Conservation (phyloP, 306 rosid genomes). For the Dalbergia cultrata region DNA sequence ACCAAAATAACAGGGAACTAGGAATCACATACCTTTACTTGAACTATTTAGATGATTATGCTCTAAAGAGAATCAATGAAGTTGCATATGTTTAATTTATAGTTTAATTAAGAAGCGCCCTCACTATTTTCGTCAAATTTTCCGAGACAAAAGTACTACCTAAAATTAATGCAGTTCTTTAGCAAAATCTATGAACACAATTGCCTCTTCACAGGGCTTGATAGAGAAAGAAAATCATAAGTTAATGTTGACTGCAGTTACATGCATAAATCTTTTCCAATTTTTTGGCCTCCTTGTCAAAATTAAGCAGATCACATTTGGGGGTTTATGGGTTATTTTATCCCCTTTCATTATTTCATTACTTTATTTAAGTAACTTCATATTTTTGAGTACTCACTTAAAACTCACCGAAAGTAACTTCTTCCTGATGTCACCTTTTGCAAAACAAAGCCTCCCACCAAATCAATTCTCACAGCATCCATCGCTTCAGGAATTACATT, state of each 20-base stretch:
- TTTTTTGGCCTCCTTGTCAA: constrained; percentile 1
- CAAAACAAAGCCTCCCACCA: constrained; percentile 94
- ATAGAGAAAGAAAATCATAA: constrained; percentile 27
- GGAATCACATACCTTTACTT: not conserved
- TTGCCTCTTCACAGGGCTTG: not conserved
- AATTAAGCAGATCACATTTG: constrained; percentile 17
- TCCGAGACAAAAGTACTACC: not conserved
- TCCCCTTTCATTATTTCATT: not conserved
- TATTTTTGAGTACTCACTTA: constrained; percentile 10
- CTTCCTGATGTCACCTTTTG: constrained; percentile 87
- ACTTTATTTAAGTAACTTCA: not conserved
- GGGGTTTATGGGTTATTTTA: not conserved
- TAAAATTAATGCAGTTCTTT: not conserved
- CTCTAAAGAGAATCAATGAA: not conserved
- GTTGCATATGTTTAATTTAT: not conserved
- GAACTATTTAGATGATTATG: not conserved
- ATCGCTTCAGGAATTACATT: constrained; percentile 71
- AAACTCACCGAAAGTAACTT: constrained; percentile 92
- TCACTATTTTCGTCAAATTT: constrained; percentile 18
- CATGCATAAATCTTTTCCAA: not conserved
- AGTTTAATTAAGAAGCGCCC: constrained; percentile 1
- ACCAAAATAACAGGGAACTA: not conserved
- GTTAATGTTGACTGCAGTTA: not conserved
- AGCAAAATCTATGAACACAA: not conserved
- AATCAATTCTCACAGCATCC: constrained; percentile 78